Conservation (phyloP, 805 yeast species). For the Kazachstania africana region DNA sequence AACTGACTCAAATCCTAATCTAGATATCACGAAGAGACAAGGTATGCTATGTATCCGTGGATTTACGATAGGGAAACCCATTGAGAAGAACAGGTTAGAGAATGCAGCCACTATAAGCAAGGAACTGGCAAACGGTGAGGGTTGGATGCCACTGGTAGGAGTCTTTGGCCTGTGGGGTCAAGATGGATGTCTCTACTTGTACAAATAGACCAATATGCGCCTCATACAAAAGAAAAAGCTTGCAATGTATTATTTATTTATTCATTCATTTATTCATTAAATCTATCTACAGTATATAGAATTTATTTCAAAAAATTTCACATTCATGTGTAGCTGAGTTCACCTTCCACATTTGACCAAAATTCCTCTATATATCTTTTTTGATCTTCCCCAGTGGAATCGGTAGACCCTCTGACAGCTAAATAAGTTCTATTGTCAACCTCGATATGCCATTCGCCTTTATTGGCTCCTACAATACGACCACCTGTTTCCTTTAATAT, state of each 20-base stretch:
- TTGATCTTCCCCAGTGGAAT: conserved; percentile 26
- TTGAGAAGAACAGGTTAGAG: conserved; percentile 21
- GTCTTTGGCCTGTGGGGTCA: conserved; percentile 50
- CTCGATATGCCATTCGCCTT: conserved; percentile 36
- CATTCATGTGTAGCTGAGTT: conserved; percentile 27
- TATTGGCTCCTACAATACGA: conserved; percentile 41
- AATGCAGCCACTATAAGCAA: conserved; percentile 24
- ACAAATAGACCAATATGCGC: conserved; percentile 5
- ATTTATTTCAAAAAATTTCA: not conserved
- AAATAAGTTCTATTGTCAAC: conserved; percentile 43
- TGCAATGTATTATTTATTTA: not conserved
- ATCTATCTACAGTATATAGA: not conserved
- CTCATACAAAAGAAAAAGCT: not conserved
- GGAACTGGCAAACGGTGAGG: conserved; percentile 33
- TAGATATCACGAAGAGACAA: conserved; percentile 27
- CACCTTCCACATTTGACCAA: conserved; percentile 41
- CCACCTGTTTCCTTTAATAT: conserved; percentile 53
- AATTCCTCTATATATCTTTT: conserved; percentile 36
- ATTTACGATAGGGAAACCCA: conserved; percentile 48
- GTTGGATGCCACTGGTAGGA: conserved; percentile 41
- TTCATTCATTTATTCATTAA: not conserved
- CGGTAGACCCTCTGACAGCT: conserved; percentile 40
- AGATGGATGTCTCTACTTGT: conserved; percentile 61
- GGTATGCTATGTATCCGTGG: conserved; percentile 54
- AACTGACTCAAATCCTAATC: conserved; percentile 19